Evolutionary conservation across 371 early-diverging fungal species (phyloP).

Genomic region (Aphelidium insulamus): DNA sequence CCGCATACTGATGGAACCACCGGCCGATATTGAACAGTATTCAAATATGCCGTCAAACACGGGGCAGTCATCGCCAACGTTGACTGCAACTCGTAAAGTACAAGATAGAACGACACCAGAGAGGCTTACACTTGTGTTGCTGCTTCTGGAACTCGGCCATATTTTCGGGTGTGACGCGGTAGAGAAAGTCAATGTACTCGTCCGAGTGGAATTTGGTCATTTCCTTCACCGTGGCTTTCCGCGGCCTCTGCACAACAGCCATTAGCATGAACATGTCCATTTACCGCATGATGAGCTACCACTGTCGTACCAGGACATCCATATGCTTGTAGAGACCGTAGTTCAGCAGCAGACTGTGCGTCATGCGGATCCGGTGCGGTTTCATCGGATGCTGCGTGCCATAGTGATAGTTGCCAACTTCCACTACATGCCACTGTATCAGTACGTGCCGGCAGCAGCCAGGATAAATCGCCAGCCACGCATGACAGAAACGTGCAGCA

Average conservation of each 20-base stretch:
- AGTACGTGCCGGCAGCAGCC: slow-evolving; percentile 1
- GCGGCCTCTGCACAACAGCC: slow-evolving; percentile 32
- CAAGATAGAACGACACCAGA: too few species aligned
- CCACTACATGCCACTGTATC: slow-evolving; percentile 17
- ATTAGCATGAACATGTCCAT: slow-evolving; percentile 3
- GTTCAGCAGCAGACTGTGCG: slow-evolving; percentile 86
- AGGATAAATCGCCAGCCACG: not conserved
- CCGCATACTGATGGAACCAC: slow-evolving; percentile 67
- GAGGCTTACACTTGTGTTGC: slow-evolving; percentile 47
- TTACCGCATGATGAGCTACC: not conserved
- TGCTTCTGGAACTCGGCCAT: slow-evolving; percentile 54
- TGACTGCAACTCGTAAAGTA: too few species aligned
- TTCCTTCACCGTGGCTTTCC: slow-evolving; percentile 71
- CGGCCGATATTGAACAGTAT: slow-evolving; percentile 79
- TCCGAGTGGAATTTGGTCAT: slow-evolving; percentile 98
- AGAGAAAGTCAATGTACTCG: slow-evolving; percentile 96
- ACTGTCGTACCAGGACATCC: slow-evolving; percentile 44
- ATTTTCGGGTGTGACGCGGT: slow-evolving; percentile 82
- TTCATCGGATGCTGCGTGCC: slow-evolving; percentile 95
- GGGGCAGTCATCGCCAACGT: slow-evolving; percentile 94
- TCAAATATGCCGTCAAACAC: slow-evolving; percentile 91
- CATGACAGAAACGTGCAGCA: not conserved
- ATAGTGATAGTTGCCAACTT: slow-evolving; percentile 74
- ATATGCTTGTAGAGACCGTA: slow-evolving; percentile 91
- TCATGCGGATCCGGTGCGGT: slow-evolving; percentile 94